Evolutionary conservation across 345 rosid species (phyloP), one percentile per base, ranked within the genome.

Genomic region (Sapria himalayana): DNA sequence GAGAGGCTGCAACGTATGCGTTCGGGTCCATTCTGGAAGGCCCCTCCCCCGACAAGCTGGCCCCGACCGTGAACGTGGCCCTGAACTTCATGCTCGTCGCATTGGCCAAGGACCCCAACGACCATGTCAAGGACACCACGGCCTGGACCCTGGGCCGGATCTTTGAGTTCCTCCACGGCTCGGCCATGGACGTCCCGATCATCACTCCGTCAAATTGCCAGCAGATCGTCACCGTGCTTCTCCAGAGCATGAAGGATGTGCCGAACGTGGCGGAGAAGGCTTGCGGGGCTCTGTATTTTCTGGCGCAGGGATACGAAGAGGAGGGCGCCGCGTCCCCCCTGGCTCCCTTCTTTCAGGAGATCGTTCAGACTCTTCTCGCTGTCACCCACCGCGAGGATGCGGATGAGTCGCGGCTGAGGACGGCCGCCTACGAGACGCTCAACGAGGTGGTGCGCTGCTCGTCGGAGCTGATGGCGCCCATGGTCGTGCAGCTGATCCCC

Each of bases 111-210:
- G 73, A 67, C 34, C 69, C 69, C 21, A 63, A 54, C 54, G 60
- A 52, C 55, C 73, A 67, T 29, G 73, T 67, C 35, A 66, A 66
- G 45, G 72, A 66, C 50, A 66, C 72, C 2, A 66, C 72, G 15
- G 72, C 72, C 4, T 67, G 73, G 89, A 73, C 89, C 18, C 66
- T 77, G 41, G 89, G 89, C 16, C 65, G 89, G 49, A 77, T 77
- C 43, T 77, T 77, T 46, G 89, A 77, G 56, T 77, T 73, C 23
- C 71, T 77, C 8, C 81, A 71, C 51, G 81, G 89, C 46, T 77
- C 81, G 43, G 58, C 70, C 34, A 17, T 71, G 10, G 81, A 57
- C 50, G 56, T 76, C 32, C 74, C 78, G 8, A 62, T 77, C 49
- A 71, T 77, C 37, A 71, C 71, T 18, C 76, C 52, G 42, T 68